A percentile compares a stretch with the other conserved stretches of the same genome.
These are phyloP conservation scores for Lentinula lateritia DNA, from an alignment of 768 basidiomycete genomes.

Conservation along the genomic window DNA sequence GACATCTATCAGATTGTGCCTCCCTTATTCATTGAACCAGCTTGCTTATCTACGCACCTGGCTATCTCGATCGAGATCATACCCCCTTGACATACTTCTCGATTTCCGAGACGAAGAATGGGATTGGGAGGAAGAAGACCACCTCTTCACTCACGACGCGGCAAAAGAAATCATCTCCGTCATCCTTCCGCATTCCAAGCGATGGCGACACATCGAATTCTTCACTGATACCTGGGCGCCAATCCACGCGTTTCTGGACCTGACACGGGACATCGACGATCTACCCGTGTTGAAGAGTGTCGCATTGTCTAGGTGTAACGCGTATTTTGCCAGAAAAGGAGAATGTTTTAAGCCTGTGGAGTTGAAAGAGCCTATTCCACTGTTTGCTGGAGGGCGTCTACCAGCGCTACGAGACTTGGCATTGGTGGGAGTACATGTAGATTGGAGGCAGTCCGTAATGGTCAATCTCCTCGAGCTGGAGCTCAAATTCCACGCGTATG, in stretches of 20 bases:
- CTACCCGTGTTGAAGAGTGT: constrained; percentile 19
- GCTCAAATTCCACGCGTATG: constrained; percentile 49
- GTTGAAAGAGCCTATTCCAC: constrained; percentile 17
- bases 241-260: constrained; percentile 23
- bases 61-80: constrained; percentile 37
- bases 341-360: constrained; percentile 19
- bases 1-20: constrained; percentile 42
- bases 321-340: constrained; percentile 22
- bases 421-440: constrained; percentile 52
- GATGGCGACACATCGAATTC: constrained; percentile 25
- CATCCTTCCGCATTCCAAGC: constrained; percentile 21
- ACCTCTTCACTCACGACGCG: constrained; percentile 20
- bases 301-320: constrained; percentile 27
- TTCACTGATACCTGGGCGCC: constrained; percentile 30
- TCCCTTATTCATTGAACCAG: constrained; percentile 34
- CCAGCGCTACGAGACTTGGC: constrained; percentile 22
- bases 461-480: constrained; percentile 40
- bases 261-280: constrained; percentile 12
- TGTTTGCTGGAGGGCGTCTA: constrained; percentile 14
- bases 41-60: constrained; percentile 29
- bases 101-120: constrained; percentile 56
- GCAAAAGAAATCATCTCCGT: constrained; percentile 24
- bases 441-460: constrained; percentile 41
- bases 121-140: constrained; percentile 48
- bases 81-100: constrained; percentile 45